Evolutionary conservation across 1,139 yeast species (phyloP), one percentile per base, ranked within the genome.

Genomic region (Geotrichum restrictum): DNA sequence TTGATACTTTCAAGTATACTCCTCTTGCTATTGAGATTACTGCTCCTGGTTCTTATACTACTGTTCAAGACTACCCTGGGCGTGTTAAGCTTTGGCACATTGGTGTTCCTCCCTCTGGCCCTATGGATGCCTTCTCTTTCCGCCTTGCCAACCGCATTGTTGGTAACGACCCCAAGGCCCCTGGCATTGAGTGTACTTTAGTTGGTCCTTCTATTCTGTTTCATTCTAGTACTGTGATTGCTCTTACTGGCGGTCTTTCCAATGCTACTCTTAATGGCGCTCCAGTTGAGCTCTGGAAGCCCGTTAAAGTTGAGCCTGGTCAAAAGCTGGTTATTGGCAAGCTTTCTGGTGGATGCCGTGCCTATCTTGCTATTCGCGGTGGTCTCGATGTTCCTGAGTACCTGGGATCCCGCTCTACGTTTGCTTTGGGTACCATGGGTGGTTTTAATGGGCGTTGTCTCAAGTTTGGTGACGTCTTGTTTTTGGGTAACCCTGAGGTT

Each of bases 91-190:
- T 85, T 68, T 93, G 98, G 98, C 79, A 84, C 65, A 76, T 73
- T 55, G 98, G 98, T 68, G 97, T 93, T 53, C 98, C 98, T 31
- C 98, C 98, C 8, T 88, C 96, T 37, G 98, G 98, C 45, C 96
- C 98, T 58, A 93, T 93, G 98, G 98, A 93, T 71, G 81, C 84
- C 57, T 89, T 83, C 63, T 82, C 97, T 1, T 91, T 89, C 74
- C 79, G 96, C 65, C 68, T 88, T 57, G 96, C 96, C 32, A 91
- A 93, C 74, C 75, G 86, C 66, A 81, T 88, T 65, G 97, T 93
- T 50, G 97, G 97, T 56, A 91, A 93, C 69, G 80, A 85, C 62
- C 71, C 75, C 60, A 74, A 77, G 45, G 85, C 96, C 14, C 96
- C 98, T 11, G 96, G 95, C 43, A 77, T 93, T 65, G 98, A 93